A percentile compares a stretch with the other conserved stretches of the same genome.
Evolutionary conservation across 2,329 filamentous ascomycete genomes (phyloP).

Genomic region (Colletotrichum brevisporum): DNA sequence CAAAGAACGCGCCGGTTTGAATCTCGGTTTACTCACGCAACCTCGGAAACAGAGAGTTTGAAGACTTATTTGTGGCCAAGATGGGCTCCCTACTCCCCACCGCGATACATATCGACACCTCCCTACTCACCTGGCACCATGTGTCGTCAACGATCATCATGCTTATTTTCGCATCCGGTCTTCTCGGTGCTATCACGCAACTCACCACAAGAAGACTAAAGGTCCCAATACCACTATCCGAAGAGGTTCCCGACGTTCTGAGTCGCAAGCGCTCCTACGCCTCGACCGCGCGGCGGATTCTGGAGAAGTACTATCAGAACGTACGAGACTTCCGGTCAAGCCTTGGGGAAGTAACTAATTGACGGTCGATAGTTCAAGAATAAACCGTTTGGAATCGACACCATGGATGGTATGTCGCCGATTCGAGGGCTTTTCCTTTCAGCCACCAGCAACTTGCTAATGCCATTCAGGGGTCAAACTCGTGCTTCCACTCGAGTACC

Average conservation of each 20-base stretch:
- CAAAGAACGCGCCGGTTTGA: neutral
- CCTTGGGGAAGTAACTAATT: neutral
- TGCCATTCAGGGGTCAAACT: constrained; percentile 1
- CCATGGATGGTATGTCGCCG: constrained; percentile 6
- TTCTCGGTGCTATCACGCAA: constrained; percentile 5
- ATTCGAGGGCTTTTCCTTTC: neutral
- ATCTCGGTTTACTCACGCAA: no score
- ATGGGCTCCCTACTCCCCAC: constrained; percentile 11
- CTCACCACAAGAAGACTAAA: constrained; percentile 4
- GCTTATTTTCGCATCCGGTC: constrained; percentile 1
- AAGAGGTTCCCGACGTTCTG: constrained; percentile 8
- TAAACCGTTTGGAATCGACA: constrained; percentile 15
- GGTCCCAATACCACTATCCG: constrained; percentile 11
- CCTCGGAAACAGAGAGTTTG: neutral
- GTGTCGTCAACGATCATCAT: neutral
- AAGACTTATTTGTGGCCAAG: neutral
- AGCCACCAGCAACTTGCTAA: neutral
- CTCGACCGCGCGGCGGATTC: neutral
- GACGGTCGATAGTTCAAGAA: constrained; percentile 9
- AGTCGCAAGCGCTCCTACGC: constrained; percentile 6
- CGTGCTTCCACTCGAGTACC: constrained; percentile 3
- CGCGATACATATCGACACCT: constrained; percentile 6
- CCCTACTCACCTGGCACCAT: constrained; percentile 2
- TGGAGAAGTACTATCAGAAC: constrained; percentile 1
- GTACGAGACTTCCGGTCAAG: neutral